phyloP scores from a whole-genome alignment of 306 rosid genomes.

The Sechiopsis laciniata region DNA sequence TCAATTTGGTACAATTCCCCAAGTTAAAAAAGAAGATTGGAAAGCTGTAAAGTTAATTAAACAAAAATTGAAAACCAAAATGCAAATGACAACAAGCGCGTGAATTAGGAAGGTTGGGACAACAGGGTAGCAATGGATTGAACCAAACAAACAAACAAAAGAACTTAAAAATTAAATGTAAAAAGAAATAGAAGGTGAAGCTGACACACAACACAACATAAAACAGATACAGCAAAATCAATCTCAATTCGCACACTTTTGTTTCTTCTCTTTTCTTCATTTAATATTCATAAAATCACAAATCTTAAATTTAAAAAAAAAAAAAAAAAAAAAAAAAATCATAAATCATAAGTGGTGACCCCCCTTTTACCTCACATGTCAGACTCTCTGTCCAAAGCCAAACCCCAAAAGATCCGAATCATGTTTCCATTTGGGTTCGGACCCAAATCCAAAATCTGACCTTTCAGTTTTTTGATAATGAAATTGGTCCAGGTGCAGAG shows the following conservation, averaged over 20 bases:
- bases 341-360: slow-evolving; percentile 1
- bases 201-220: slow-evolving; percentile 3
- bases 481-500: not conserved
- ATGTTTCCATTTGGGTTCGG: not conserved
- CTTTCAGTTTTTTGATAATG: not conserved
- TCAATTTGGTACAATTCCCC: too few relatives aligned
- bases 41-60: too few relatives aligned
- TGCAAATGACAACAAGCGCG: too few relatives aligned
- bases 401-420: slow-evolving; percentile 17
- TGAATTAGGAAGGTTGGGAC: too few relatives aligned
- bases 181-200: not conserved
- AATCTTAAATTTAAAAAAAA: too few relatives aligned
- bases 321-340: too few relatives aligned
- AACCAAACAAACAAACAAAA: not conserved
- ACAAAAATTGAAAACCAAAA: too few relatives aligned
- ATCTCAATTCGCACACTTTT: slow-evolving; percentile 22
- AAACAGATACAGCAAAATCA: slow-evolving; percentile 17
- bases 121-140: too few relatives aligned
- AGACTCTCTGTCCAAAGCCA: slow-evolving; percentile 19
- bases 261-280: not conserved
- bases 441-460: slow-evolving; percentile 13
- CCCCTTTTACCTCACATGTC: not conserved
- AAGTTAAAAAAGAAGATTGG: too few relatives aligned
- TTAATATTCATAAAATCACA: too few relatives aligned
- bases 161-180: not conserved